Base-by-base conservation (phyloP, 441 rosid species). In the Adansonia gregorii region DNA sequence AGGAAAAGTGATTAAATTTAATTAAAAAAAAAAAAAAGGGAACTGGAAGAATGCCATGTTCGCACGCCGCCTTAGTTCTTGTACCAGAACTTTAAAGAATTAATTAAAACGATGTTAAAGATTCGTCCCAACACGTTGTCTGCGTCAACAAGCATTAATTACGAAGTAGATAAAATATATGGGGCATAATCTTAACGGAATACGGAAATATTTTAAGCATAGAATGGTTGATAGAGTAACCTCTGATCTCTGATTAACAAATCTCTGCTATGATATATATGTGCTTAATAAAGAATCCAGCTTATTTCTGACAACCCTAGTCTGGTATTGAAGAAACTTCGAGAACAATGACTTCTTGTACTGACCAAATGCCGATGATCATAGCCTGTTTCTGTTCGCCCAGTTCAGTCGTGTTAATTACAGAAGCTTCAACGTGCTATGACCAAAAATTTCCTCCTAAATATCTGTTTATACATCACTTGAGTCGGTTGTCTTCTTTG, bases 61-160 rank as follows among this genome's bases (percentile, higher is more conserved):
- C 49, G 72, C 54, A 45, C 20, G 72, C 72, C 72, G 22, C 2
- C 17, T 11, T 46, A 17, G 72, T 69, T 14, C 11, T 14, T 8
- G 14, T 49, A 24, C 59, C 7, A 22, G 24, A 69, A 24, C 6
- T 4, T 45, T 43, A 17, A 6, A 67, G 6, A 3, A 43, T 20
- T 49, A 3, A 43, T 20, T 49, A 68, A 48, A 24, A 27, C 27
- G 73, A 27, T 6, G 73, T 27, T 69, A 20, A 49, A 71, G 61
- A 71, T 52, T 52, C 2, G 63, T 31, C 48, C 63, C 31, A 71
- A 52, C 63, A 27, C 74, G 52, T 71, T 52, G 20, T 52, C 22
- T 71, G 61, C 43, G 20, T 71, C 74, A 31, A n/a, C 61, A 71
- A 52, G 46, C 60, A 27, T 51, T 70, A 70, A 51, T 24, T 10